These are phyloP conservation scores for Cryptosporidium felis DNA, from an alignment of 169 alveolate genomes.

Conservation along the genomic window DNA sequence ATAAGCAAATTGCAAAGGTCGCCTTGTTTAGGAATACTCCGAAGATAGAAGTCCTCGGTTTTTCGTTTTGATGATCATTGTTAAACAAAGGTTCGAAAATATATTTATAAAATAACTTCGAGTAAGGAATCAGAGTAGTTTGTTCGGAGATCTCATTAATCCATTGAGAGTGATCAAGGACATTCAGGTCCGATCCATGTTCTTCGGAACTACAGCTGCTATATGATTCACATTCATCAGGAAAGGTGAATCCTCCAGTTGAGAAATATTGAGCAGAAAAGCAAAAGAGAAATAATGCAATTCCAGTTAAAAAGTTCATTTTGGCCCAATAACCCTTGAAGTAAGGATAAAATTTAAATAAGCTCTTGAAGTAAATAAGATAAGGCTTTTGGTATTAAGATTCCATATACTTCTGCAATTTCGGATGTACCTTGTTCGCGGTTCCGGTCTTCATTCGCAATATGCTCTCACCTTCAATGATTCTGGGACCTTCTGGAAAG, in stretches of 20 bases:
- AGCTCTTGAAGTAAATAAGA: no score
- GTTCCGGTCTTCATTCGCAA: no score
- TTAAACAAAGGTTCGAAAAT: conserved; percentile 31
- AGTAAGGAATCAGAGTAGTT: conserved; percentile 43
- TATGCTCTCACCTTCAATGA: no score
- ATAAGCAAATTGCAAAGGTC: conserved; percentile 24
- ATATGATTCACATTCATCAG: conserved; percentile 29
- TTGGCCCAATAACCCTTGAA: no score
- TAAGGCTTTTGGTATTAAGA: no score
- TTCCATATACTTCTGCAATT: no score
- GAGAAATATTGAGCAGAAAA: neutral
- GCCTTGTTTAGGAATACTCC: conserved; percentile 23
- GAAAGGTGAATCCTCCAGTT: neutral
- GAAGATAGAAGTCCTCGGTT: neutral
- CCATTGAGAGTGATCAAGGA: conserved; percentile 36
- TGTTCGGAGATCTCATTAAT: conserved; percentile 2
- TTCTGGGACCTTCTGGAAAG: no score
- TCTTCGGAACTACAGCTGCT: conserved; percentile 54
- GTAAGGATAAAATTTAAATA: no score
- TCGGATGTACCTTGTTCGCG: no score
- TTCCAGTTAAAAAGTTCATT: neutral
- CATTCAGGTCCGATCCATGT: conserved; percentile 11
- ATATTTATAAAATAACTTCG: conserved; percentile 14
- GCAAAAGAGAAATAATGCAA: neutral
- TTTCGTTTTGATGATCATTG: neutral